These are phyloP conservation scores for Cystobasidiaceae sp. DNA, from an alignment of 1,284 basidiomycete genomes.

Conservation along the genomic window DNA sequence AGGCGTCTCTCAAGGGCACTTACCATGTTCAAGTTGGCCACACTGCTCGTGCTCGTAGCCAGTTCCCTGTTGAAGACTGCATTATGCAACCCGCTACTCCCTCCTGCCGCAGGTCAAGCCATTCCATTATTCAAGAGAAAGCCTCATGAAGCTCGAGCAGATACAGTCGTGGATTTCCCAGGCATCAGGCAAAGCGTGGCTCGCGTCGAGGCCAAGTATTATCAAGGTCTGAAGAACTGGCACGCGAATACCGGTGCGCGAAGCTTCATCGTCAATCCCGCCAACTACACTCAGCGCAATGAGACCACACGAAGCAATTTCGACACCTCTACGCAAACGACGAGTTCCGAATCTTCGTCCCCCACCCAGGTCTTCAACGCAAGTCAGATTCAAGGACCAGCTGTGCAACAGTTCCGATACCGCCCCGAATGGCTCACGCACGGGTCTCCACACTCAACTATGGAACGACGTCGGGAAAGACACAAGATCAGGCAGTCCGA, in stretches of 20 bases:
- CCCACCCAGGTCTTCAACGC: neutral
- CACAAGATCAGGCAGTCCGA: constrained; percentile 30
- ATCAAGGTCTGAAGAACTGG: constrained; percentile 26
- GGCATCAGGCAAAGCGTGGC: constrained; percentile 1
- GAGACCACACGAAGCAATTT: too few relatives aligned
- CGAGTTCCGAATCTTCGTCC: neutral
- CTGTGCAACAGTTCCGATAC: too few relatives aligned
- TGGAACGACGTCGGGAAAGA: neutral
- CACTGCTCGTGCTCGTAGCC: too few relatives aligned
- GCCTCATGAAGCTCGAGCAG: neutral
- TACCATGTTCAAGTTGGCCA: too few relatives aligned
- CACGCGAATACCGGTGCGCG: constrained; percentile 7
- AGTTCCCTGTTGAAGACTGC: too few relatives aligned
- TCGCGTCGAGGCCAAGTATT: constrained; percentile 12
- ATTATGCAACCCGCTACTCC: too few relatives aligned
- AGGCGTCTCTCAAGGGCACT: too few relatives aligned
- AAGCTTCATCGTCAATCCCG: neutral
- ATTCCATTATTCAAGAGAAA: constrained; percentile 14
- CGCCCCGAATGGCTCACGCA: too few relatives aligned
- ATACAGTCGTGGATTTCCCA: neutral
- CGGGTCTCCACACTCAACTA: neutral
- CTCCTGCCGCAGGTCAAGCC: neutral
- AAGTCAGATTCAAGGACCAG: neutral
- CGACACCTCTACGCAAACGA: too few relatives aligned
- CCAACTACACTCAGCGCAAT: neutral